Conservation (phyloP, 2,329 filamentous ascomycete species). For the Elsinoe necatrix region DNA sequence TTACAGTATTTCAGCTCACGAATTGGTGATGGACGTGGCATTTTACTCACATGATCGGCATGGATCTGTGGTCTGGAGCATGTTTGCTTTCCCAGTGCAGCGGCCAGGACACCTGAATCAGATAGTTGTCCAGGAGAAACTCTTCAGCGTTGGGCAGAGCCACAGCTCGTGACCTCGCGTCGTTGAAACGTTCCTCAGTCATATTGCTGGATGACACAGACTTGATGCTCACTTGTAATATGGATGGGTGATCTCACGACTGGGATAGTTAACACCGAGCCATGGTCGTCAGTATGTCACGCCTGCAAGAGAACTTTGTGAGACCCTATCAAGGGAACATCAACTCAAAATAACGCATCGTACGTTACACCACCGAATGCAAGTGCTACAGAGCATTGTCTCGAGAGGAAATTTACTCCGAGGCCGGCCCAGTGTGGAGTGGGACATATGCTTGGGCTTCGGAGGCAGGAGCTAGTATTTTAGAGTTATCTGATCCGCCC, state of each 20-base stretch:
- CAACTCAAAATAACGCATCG: too few species aligned
- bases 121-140: slow-evolving; percentile 18
- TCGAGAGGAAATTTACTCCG: too few species aligned
- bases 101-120: slow-evolving; percentile 26
- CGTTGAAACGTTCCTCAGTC: background rate
- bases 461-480: background rate
- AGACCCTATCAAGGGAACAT: too few species aligned
- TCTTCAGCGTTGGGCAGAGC: background rate
- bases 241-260: too few species aligned
- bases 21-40: background rate
- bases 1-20: background rate
- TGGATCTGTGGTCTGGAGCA: slow-evolving; percentile 5
- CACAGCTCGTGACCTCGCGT: background rate
- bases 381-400: too few species aligned
- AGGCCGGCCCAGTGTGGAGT: too few species aligned
- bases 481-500: background rate
- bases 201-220: background rate
- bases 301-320: too few species aligned
- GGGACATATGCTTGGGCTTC: background rate
- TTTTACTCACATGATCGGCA: slow-evolving; percentile 21
- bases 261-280: too few species aligned
- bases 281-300: too few species aligned
- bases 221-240: background rate
- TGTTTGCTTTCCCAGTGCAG: slow-evolving; percentile 20
- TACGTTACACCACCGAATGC: too few species aligned